Conservation (phyloP, 805 yeast species). For the Metschnikowia colocasiae region DNA sequence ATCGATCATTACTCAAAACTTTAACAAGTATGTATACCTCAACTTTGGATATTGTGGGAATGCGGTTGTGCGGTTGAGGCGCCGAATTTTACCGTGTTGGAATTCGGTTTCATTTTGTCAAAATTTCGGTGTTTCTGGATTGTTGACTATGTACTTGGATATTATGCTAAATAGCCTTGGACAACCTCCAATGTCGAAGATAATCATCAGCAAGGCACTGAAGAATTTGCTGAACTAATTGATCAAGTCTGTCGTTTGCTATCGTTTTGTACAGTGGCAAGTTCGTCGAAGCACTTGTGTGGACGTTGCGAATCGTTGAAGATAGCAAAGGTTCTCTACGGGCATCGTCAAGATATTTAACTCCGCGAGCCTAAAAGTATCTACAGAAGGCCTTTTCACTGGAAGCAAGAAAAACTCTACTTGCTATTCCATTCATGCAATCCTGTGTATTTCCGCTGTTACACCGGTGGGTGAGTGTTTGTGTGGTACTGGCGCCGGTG, state of each 20-base stretch:
- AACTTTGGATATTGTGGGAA: not conserved
- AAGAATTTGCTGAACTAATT: not conserved
- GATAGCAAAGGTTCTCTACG: not conserved
- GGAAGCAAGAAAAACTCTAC: not conserved
- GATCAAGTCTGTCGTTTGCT: not conserved
- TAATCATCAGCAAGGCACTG: not conserved
- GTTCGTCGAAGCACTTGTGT: not conserved
- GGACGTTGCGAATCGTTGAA: not conserved
- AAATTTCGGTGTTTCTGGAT: not conserved
- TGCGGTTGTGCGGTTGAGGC: not conserved
- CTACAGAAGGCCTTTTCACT: not conserved
- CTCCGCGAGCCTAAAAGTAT: not conserved
- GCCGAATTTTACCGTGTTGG: not conserved
- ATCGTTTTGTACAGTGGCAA: not conserved
- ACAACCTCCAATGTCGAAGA: too few species aligned
- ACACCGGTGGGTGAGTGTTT: not conserved
- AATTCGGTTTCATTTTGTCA: not conserved
- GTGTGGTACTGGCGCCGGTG: slow-evolving; percentile 1
- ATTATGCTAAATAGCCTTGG: not conserved
- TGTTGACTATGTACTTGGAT: not conserved
- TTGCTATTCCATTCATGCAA: not conserved
- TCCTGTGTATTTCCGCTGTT: not conserved
- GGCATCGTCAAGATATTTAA: not conserved
- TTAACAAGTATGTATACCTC: slow-evolving; percentile 6
- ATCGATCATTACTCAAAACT: slow-evolving; percentile 5